These are phyloP conservation scores for Amanita rubescens DNA, from an alignment of 768 basidiomycete species.

Conservation along the genomic window DNA sequence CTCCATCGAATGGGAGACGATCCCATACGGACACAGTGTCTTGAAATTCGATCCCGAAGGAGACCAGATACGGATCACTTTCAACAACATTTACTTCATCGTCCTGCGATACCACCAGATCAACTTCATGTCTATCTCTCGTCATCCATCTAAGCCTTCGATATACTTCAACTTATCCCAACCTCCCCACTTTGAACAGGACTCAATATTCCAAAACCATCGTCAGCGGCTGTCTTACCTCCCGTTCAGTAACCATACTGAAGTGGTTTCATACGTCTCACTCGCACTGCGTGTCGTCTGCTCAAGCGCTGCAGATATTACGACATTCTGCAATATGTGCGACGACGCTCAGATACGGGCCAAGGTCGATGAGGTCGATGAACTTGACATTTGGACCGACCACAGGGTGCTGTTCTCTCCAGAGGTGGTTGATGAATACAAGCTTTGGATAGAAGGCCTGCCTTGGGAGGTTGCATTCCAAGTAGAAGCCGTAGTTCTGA, in stretches of 20 bases:
- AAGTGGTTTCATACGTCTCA: slow-evolving; percentile 46
- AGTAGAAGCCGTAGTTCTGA: slow-evolving; percentile 37
- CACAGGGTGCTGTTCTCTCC: slow-evolving; percentile 38
- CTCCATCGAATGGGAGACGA: slow-evolving; percentile 52
- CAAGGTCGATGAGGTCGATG: slow-evolving; percentile 18
- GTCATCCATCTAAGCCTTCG: slow-evolving; percentile 24
- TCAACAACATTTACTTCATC: slow-evolving; percentile 24
- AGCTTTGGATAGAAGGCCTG: slow-evolving; percentile 26
- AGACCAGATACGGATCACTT: slow-evolving; percentile 38
- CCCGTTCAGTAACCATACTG: slow-evolving; percentile 31
- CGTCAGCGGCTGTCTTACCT: slow-evolving; percentile 34
- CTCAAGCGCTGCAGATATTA: slow-evolving; percentile 22
- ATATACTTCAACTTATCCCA: slow-evolving; percentile 37
- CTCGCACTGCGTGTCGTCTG: slow-evolving; percentile 45
- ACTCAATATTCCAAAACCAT: slow-evolving; percentile 14
- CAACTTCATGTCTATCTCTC: slow-evolving; percentile 26
- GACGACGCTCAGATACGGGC: slow-evolving; percentile 30
- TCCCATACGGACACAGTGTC: slow-evolving; percentile 15
- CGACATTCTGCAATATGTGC: slow-evolving; percentile 31
- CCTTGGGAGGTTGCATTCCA: slow-evolving; percentile 56
- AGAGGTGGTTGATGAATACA: slow-evolving; percentile 21
- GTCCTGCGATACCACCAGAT: slow-evolving; percentile 41
- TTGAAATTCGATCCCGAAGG: slow-evolving; percentile 35
- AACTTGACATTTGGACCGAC: slow-evolving; percentile 32
- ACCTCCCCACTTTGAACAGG: slow-evolving; percentile 34